Conservation (phyloP, 805 yeast species). For the Teunomyces pallodes region DNA sequence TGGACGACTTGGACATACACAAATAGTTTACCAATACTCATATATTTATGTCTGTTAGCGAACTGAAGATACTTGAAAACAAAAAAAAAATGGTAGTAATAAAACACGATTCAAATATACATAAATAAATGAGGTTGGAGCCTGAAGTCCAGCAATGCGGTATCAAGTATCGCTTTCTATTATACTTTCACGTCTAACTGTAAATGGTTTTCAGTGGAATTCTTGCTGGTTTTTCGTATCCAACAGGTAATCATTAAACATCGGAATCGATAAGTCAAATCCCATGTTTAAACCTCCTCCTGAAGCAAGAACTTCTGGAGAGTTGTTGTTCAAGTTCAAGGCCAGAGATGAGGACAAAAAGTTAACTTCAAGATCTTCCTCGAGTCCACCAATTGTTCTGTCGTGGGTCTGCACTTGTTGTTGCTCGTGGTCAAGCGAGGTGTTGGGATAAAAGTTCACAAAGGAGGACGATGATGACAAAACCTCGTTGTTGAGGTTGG, state of each 20-base stretch:
- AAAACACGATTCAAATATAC: slow-evolving; percentile 2
- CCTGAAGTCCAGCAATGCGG: too few species aligned
- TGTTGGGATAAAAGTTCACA: slow-evolving; percentile 5
- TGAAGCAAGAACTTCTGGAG: slow-evolving; percentile 10
- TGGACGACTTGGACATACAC: slow-evolving; percentile 26
- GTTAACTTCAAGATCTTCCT: slow-evolving; percentile 1
- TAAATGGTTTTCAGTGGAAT: neutral
- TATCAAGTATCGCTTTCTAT: neutral
- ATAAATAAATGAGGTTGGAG: neutral
- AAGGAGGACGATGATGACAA: slow-evolving; percentile 8
- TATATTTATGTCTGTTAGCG: neutral
- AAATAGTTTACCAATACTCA: neutral
- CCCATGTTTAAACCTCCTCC: slow-evolving; percentile 8
- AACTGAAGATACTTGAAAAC: slow-evolving; percentile 2
- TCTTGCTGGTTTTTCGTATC: neutral
- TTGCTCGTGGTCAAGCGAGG: neutral
- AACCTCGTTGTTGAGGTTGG: slow-evolving; percentile 3
- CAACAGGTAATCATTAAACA: slow-evolving; percentile 5
- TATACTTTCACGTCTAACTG: neutral
- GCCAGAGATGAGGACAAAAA: slow-evolving; percentile 1
- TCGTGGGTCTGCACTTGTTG: neutral
- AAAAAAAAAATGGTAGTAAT: neutral
- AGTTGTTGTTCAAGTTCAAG: slow-evolving; percentile 2
- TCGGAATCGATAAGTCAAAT: slow-evolving; percentile 10
- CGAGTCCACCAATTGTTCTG: neutral